Evolutionary conservation across 192 early-diverging fungal species (phyloP).

Genomic region (Umbelopsis vinacea): DNA sequence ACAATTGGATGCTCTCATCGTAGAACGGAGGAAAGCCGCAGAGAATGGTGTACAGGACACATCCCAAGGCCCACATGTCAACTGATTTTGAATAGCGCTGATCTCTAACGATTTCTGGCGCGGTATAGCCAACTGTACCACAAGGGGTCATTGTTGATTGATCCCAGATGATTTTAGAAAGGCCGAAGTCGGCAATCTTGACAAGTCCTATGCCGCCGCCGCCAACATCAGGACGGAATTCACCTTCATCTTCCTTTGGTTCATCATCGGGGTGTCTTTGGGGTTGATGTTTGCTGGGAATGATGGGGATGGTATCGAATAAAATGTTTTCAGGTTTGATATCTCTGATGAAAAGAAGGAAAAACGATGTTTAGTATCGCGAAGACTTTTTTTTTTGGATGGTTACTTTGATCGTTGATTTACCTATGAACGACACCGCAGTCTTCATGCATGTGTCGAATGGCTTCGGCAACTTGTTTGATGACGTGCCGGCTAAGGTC

Average conservation of each 20-base stretch:
- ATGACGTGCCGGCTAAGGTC: constrained; percentile 79
- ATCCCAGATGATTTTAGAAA: constrained; percentile 86
- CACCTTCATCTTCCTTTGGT: constrained; percentile 75
- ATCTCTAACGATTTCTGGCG: constrained; percentile 89
- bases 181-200: constrained; percentile 89
- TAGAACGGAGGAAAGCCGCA: constrained; percentile 86
- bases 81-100: constrained; percentile 81
- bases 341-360: constrained; percentile 54
- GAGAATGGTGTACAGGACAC: constrained; percentile 81
- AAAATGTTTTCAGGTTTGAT: constrained; percentile 93
- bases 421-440: constrained; percentile 75
- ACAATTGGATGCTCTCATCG: constrained; percentile 75
- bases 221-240: constrained; percentile 72
- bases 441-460: constrained; percentile 84
- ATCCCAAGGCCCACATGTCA: constrained; percentile 88
- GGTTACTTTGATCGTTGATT: neutral
- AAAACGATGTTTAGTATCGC: no score
- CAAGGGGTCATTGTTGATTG: constrained; percentile 87
- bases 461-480: constrained; percentile 81
- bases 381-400: no score
- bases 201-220: constrained; percentile 84
- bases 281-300: constrained; percentile 47
- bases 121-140: constrained; percentile 92
- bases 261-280: constrained; percentile 57
- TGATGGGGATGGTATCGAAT: constrained; percentile 72